These are phyloP conservation scores for Tetrahymena borealis DNA, from an alignment of 73 alveolate genomes.

Conservation along the genomic window DNA sequence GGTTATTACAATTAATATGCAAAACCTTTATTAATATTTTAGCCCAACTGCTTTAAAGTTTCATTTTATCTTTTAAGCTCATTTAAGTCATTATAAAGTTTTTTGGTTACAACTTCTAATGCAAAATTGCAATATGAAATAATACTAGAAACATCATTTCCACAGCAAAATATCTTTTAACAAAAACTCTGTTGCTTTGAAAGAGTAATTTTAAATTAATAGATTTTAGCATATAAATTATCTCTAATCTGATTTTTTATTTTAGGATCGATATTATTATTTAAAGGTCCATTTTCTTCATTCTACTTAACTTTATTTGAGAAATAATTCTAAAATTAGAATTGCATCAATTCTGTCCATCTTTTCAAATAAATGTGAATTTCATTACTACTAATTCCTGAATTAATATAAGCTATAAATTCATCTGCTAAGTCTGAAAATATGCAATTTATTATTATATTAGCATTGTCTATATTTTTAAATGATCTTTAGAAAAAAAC, in stretches of 20 bases:
- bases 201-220: not conserved
- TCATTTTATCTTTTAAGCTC: not conserved
- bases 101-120: not conserved
- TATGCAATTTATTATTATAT: not conserved
- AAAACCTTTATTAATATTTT: not conserved
- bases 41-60: not conserved
- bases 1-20: not conserved
- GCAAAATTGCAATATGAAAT: not conserved
- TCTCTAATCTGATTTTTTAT: not conserved
- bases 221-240: not conserved
- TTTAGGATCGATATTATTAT: not conserved
- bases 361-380: not conserved
- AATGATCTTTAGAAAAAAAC: not conserved
- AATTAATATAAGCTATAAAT: not conserved
- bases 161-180: not conserved
- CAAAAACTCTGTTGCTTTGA: not conserved
- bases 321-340: not conserved
- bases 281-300: not conserved
- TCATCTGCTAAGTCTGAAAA: not conserved
- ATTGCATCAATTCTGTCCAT: not conserved
- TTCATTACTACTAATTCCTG: not conserved
- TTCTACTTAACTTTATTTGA: not conserved
- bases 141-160: not conserved
- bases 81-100: not conserved
- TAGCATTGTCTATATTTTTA: not conserved